Evolutionary conservation across 73 alveolate genomes (phyloP), one percentile per base, ranked within the genome.

Genomic region (Breviolum minutum): DNA sequence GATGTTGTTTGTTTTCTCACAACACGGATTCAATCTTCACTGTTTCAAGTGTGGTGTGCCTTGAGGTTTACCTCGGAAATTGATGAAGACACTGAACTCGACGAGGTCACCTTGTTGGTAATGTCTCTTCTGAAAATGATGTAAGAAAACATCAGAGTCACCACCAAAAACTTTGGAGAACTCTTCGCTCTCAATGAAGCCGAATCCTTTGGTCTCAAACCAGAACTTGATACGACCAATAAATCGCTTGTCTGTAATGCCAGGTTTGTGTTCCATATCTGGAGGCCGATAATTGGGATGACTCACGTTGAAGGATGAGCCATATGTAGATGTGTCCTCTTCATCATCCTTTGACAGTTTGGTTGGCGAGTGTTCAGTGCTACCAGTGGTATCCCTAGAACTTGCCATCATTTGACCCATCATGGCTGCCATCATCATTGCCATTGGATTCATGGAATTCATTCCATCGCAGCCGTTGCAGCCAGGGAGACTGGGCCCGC

Each of bases 141-240:
- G 96, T 32, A 90, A 63, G 64, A 90, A 90, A 20, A 64, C 96
- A 48, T 90, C 96, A 20, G 96, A 90, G 87, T 90, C 96, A 24
- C 96, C 96, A 24, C 96, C 76, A 27, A 90, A 90, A 60, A 71
- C 96, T 90, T 90, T 90, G 63, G 96, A 70, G 96, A 90, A 90
- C 87, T 90, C 87, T 81, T 90, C 96, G 77, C 96, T 90, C 96
- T 90, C 96, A 73, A 90, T 90, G 96, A 90, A 90, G 96, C 96
- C 96, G 63, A 90, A 90, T 63, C 96, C 96, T 63, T 90, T 90
- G 87, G 77, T 90, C 68, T 90, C 96, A 81, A 90, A 90, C 96
- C 96, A 90, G 96, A 90, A 90, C 16, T 90, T 90, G 60, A 90
- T 90, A 54, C 96, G 96, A 8, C 96, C 96, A 5, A 90, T 76